These are phyloP conservation scores for Fusarium devonianum DNA, from an alignment of 2,329 filamentous ascomycete genomes.

Conservation along the genomic window DNA sequence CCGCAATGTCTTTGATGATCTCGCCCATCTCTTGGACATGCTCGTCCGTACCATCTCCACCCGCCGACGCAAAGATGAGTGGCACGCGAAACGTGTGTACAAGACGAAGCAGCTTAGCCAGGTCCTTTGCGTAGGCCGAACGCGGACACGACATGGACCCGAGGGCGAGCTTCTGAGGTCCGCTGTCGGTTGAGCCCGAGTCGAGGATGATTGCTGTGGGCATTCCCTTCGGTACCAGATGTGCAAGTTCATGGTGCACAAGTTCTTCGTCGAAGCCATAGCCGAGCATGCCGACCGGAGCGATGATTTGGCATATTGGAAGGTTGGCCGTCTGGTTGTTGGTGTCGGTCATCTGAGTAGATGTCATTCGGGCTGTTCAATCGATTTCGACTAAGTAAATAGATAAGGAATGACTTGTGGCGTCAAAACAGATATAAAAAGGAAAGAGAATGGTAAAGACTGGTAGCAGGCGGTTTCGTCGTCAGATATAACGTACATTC, in stretches of 20 bases:
- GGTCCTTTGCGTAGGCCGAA: constrained; percentile 52
- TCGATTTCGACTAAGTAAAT: too few species aligned
- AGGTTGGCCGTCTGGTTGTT: neutral
- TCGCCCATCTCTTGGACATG: constrained; percentile 52
- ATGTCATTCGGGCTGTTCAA: too few species aligned
- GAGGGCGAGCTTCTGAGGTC: constrained; percentile 52
- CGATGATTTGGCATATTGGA: constrained; percentile 51
- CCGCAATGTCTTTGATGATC: constrained; percentile 44
- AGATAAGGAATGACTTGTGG: too few species aligned
- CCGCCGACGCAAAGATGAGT: constrained; percentile 54
- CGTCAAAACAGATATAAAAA: too few species aligned
- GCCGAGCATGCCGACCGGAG: constrained; percentile 58
- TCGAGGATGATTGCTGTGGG: constrained; percentile 49
- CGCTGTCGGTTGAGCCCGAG: constrained; percentile 47
- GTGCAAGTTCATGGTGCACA: constrained; percentile 35
- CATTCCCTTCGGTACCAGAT: constrained; percentile 37
- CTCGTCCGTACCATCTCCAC: constrained; percentile 56
- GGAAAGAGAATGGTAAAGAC: too few species aligned
- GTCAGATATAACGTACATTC: too few species aligned
- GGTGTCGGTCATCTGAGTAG: neutral
- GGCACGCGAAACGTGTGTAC: constrained; percentile 46
- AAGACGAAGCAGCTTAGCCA: constrained; percentile 48
- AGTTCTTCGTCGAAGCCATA: constrained; percentile 53
- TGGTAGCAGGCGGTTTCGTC: too few species aligned
- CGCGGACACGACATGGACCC: constrained; percentile 51